Percentiles rank a stretch among this genome's conserved stretches.
Evolutionary conservation across 2,329 filamentous ascomycete genomes (phyloP).

Genomic region (Aspergillus ruber): DNA sequence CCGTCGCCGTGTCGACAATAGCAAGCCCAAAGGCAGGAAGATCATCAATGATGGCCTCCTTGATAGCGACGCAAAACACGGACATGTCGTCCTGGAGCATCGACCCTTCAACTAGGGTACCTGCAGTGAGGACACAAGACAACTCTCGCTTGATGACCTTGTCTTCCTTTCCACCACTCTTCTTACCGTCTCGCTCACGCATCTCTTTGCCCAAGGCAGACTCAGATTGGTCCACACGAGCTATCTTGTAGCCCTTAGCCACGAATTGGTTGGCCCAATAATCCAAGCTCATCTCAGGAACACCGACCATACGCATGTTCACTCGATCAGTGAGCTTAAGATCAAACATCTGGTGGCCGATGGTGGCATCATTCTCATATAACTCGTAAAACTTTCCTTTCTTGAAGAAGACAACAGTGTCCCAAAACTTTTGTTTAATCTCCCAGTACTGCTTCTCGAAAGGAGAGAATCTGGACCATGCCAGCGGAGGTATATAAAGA

Average conservation of each 20-base stretch:
- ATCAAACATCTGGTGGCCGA: slow-evolving; percentile 94
- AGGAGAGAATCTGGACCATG: slow-evolving; percentile 76
- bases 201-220: slow-evolving; percentile 95
- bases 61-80: slow-evolving; percentile 92
- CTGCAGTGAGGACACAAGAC: slow-evolving; percentile 81
- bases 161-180: slow-evolving; percentile 60
- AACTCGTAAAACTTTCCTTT: slow-evolving; percentile 99
- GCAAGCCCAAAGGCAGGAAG: slow-evolving; percentile 82
- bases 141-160: slow-evolving; percentile 91
- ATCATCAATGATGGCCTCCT: slow-evolving; percentile 65
- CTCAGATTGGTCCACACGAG: slow-evolving; percentile 92
- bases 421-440: slow-evolving; percentile 96
- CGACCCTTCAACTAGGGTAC: slow-evolving; percentile 86
- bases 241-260: slow-evolving; percentile 95
- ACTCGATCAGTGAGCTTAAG: slow-evolving; percentile 95
- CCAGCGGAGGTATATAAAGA: slow-evolving; percentile 77
- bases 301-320: slow-evolving; percentile 99
- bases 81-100: slow-evolving; percentile 99
- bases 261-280: slow-evolving; percentile 98
- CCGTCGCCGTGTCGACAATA: slow-evolving; percentile 92
- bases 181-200: slow-evolving; percentile 71
- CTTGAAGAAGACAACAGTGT: slow-evolving; percentile 98
- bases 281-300: slow-evolving; percentile 90
- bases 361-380: slow-evolving; percentile 94
- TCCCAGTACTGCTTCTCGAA: slow-evolving; percentile 99